Evolutionary conservation across 2,329 filamentous ascomycete genomes (phyloP), one percentile per base, ranked within the genome.

Genomic region (Colletotrichum magnum): DNA sequence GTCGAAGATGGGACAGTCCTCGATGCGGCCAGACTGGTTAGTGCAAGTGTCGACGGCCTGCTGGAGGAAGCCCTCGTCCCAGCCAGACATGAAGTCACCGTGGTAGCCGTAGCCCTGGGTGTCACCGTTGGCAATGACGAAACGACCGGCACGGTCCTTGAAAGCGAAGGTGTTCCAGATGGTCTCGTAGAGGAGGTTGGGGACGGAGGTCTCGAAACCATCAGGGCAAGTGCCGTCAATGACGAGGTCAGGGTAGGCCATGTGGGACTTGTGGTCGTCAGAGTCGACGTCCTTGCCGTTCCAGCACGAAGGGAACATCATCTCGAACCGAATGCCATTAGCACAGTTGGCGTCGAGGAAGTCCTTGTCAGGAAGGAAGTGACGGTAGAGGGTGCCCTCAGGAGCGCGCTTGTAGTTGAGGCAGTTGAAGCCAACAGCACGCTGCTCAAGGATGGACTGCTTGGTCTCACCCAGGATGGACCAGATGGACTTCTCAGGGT

Each of bases 351-450:
- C 86, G 76, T 98, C 94, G 43, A 97, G 85, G 77, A 89, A 97
- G 0, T 82, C 81, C 86, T 97, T 97, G 75, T 92, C 88, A 0
- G 95, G 95, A 74, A 98, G 76, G 77, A 89, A 90, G 80, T 97
- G 95, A 73, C 95, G 94, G 79, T 90, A 92, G 43, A 97, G 87
- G 15, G 94, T 92, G 1, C 87, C 86, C 79, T 97, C 94, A 2
- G 92, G 84, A 0, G 80, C 75, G 26, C 80, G 84, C 39, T 74
- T 75, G 78, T 98, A 98, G 88, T 98, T 91, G 70, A 99, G 83
- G 81, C 96, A 98, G 86, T 98, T 98, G 88, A 97, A 97, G 4
- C 96, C 95, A 32, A 98, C 75, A 10, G 95, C 94, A 71, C 95
- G 94, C 84, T 97, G 92, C 58, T 83, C 83, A 45, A 98, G 87